A percentile compares a stretch with the other conserved stretches of the same genome.
Evolutionary conservation across 1,139 yeast species (phyloP).

Genomic region (Chernovozyma sophiae-reginae): DNA sequence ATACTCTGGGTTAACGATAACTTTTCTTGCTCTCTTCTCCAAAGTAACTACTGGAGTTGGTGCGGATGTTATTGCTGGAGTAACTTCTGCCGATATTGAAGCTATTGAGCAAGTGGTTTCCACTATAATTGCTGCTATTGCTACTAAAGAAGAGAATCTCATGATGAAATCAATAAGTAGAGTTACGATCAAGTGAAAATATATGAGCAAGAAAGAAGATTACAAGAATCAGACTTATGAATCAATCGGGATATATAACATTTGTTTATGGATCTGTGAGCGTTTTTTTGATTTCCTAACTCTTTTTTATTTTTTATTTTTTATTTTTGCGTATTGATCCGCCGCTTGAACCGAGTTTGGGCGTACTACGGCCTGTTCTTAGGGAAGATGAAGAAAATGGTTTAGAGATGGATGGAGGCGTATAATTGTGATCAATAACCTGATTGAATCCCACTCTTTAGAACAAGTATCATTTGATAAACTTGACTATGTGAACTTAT

Average conservation of each 20-base stretch:
- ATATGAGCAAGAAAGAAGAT: no score
- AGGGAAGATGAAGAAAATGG: not conserved
- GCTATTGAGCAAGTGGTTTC: slow-evolving; percentile 8
- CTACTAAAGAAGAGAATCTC: slow-evolving; percentile 8
- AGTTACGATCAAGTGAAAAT: no score
- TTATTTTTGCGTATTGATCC: not conserved
- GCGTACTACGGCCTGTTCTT: no score
- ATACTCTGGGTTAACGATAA: slow-evolving; percentile 40
- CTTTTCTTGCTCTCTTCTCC: slow-evolving; percentile 33
- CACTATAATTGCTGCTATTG: slow-evolving; percentile 9
- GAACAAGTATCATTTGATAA: no score
- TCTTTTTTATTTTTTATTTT: not conserved
- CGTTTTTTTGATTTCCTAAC: no score
- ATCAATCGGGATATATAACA: no score
- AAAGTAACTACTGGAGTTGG: slow-evolving; percentile 8
- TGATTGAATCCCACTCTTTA: no score
- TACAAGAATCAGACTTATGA: no score
- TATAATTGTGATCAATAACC: no score
- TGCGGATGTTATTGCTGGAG: slow-evolving; percentile 3
- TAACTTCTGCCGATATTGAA: slow-evolving; percentile 9
- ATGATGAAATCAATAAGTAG: no score
- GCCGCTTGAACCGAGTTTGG: slow-evolving; percentile 1
- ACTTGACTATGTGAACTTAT: no score
- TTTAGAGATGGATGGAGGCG: no score
- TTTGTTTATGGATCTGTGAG: not conserved